Evolutionary conservation across 2,329 filamentous ascomycete genomes (phyloP).

Genomic region (Colletotrichum orchidophilum): DNA sequence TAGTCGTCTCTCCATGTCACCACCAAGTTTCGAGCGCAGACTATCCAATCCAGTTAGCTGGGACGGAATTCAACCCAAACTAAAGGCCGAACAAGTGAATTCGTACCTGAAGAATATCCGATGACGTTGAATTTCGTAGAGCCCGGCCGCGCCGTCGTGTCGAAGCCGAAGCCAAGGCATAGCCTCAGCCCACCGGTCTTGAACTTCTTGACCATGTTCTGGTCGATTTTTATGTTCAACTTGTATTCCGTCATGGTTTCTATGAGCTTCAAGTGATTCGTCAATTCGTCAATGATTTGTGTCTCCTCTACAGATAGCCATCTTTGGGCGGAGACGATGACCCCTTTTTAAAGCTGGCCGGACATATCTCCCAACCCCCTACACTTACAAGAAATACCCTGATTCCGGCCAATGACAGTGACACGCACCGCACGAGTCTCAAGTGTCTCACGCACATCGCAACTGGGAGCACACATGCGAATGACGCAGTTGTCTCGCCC

Average conservation of each 20-base stretch:
- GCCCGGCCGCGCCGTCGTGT: slow-evolving; percentile 1
- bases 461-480: background rate
- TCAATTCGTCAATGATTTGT: background rate
- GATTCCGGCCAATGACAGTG: background rate
- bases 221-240: slow-evolving; percentile 1
- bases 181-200: background rate
- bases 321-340: background rate
- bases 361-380: background rate
- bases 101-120: background rate
- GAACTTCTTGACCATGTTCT: background rate
- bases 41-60: background rate
- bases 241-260: background rate
- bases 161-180: slow-evolving; percentile 8
- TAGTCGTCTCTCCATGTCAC: background rate
- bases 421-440: background rate
- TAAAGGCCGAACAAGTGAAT: background rate
- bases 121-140: slow-evolving; percentile 10
- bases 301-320: background rate
- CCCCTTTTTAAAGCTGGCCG: background rate
- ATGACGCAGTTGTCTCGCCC: background rate
- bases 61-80: background rate
- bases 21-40: background rate
- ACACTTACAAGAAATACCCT: background rate
- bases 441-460: background rate
- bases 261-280: background rate